Conservation (phyloP, 192 early-diverging fungal species). For the Gamsiella multidivaricata region DNA sequence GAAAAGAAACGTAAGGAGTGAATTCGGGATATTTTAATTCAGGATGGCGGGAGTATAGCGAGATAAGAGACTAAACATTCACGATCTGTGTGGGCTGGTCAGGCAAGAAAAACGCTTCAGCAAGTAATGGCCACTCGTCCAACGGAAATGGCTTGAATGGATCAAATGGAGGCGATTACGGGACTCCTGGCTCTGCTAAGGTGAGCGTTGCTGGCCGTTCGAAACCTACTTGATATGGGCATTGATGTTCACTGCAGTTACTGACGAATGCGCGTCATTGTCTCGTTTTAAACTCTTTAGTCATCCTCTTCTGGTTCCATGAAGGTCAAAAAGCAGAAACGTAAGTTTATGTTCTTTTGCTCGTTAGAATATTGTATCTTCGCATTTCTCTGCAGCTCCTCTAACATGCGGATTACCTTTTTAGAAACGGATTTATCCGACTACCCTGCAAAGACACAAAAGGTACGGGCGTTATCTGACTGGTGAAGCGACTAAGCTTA, state of each 20-base stretch:
- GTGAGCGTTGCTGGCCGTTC: not conserved
- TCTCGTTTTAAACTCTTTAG: not conserved
- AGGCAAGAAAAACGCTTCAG: conserved; percentile 41
- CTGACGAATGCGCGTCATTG: too few species aligned
- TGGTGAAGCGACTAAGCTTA: too few species aligned
- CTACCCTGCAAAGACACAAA: conserved; percentile 30
- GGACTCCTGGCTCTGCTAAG: conserved; percentile 13
- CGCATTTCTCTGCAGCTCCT: not conserved
- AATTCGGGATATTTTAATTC: too few species aligned
- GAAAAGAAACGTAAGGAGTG: conserved; percentile 39
- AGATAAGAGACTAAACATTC: too few species aligned
- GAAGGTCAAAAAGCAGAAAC: conserved; percentile 43
- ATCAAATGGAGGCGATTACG: conserved; percentile 22
- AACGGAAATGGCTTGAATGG: conserved; percentile 9
- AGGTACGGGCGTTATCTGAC: too few species aligned
- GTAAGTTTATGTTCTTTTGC: conserved; percentile 5
- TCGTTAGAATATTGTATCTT: not conserved
- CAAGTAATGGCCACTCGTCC: not conserved
- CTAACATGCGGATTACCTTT: not conserved
- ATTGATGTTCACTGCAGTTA: too few species aligned
- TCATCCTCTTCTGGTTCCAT: conserved; percentile 18
- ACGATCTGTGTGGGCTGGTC: not conserved
- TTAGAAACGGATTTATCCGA: conserved; percentile 18
- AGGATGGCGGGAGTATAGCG: too few species aligned
- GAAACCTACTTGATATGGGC: too few species aligned